Conservation (phyloP, 225 moss, liverwort and hornwort genomes). For the Marchantia paleacea region DNA sequence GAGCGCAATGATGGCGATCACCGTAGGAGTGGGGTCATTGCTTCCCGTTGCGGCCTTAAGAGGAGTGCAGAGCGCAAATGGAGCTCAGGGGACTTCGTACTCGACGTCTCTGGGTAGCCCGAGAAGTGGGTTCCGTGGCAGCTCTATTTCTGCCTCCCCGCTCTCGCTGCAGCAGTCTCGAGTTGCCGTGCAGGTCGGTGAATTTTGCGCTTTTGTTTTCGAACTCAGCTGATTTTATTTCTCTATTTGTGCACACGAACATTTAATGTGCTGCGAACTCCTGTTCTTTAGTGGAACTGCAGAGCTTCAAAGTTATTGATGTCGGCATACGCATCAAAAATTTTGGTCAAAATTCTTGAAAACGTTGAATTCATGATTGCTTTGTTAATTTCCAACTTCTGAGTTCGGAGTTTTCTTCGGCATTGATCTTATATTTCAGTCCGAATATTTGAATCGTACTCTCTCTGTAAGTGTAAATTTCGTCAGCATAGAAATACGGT, state of each 20-base stretch:
- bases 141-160: neutral
- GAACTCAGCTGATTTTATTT: neutral
- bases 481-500: neutral
- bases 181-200: constrained; percentile 12
- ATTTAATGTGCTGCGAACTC: too few species aligned
- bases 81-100: neutral
- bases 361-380: too few species aligned
- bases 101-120: constrained; percentile 22
- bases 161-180: neutral
- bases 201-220: neutral
- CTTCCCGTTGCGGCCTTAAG: constrained; percentile 5
- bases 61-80: constrained; percentile 11
- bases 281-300: too few species aligned
- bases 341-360: neutral
- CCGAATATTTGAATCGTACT: too few species aligned
- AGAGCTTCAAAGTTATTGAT: too few species aligned
- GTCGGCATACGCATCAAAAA: neutral
- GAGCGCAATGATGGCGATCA: constrained; percentile 12
- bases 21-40: constrained; percentile 26
- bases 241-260: too few species aligned
- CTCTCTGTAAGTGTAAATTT: too few species aligned
- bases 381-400: too few species aligned
- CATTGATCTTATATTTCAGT: too few species aligned
- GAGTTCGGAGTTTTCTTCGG: too few species aligned
- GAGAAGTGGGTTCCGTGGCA: constrained; percentile 17